Base-by-base conservation (phyloP, 257 asterid genomes). In the Ajuga chamaepitys region DNA sequence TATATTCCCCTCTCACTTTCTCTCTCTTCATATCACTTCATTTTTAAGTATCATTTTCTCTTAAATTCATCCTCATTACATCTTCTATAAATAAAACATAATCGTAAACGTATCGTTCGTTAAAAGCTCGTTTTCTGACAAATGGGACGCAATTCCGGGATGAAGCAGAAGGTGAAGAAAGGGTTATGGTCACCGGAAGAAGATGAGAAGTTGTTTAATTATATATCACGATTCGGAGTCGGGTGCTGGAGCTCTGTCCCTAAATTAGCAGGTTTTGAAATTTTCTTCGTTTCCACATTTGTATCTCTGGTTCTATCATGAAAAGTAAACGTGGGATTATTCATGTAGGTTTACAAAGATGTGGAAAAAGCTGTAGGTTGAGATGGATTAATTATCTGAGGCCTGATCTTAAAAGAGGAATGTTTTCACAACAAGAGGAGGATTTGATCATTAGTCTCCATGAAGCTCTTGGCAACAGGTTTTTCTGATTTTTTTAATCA, bases 201-300 rank as follows among this genome's bases (percentile, higher is more conserved):
- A 80, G 97, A 90, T 70, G 96, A 88, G 58, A 91, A 86, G 14
- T 53, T 91, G 37, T 76, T 63, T 62, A 86, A 80, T 63, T 83
- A 82, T 72, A 91, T 88, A 7, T 83, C 85, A 4, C 72, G 85
- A 75, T 91, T 84, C 59, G 97, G 97, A 0, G 89, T 88, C 46
- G 96, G 97, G 8, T 81, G 98, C 72, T 91, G 98, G 98, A 91
- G 98, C 74, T 83, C 98, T 12, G 98, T 88, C 16, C 96, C 98
- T 16, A 88, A 88, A 66, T 70, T 88, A 30, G 89, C 96, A 69
- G 98, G 98, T 90, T 67, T 22, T 24, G 7, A 4, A 9, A 6
- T 11, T 28, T 22, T 37, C 21, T 1, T 47, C 11, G 20, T 2
- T 11, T 18, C 59, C 22, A 20, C 24, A 47, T n/a, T 70, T 5